Base-by-base conservation (phyloP, 179 eudicot genomes). In the Spergularia azorica region DNA sequence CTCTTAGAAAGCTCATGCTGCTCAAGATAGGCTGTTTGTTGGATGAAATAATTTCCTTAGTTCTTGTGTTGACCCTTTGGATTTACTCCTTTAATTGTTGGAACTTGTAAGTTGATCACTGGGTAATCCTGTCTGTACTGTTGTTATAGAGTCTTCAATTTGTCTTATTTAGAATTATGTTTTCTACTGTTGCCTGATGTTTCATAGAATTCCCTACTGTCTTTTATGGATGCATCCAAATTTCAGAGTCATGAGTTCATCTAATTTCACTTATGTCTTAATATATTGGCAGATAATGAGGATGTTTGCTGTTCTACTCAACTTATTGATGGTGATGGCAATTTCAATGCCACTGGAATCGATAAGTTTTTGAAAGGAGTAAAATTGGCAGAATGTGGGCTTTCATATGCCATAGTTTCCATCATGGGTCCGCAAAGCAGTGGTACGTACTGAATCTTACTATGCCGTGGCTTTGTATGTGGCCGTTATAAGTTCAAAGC, bases 381-480 rank as follows among this genome's bases (percentile, higher is more conserved):
- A 3, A 87, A 86, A 72, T 82, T 90, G 67, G 80, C 81, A 5
- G 84, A 83, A 48, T 80, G 89, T 61, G 91, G 95, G 14, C 89
- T 89, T 70, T 90, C 95, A 1, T 89, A 89, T 52, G 91, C 91
- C 5, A 76, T 91, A 58, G 93, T 86, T 38, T 84, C 95, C 36
- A 90, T 89, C 79, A 87, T 90, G 91, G 95, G 95, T 18, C 92
- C 95, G 2, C 95, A 90, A 80, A 89, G 91, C 78, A 90, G 95
- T 77, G 95, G 95, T 90, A 81, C 66, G 82, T 76, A 41, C 21
- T 74, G 8, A 16, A 56, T 70, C 38, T 63, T 41, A 16, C 67
- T 7, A 65, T 50, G 41, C 57, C 46, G 36, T 62, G 18, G 43
- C 14, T 26, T 56, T 52, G 52, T 67, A 39, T 39, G 26, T 59